phyloP scores from a whole-genome alignment of 495 filamentous ascomycete species.

The Penicillium tannophilum region DNA sequence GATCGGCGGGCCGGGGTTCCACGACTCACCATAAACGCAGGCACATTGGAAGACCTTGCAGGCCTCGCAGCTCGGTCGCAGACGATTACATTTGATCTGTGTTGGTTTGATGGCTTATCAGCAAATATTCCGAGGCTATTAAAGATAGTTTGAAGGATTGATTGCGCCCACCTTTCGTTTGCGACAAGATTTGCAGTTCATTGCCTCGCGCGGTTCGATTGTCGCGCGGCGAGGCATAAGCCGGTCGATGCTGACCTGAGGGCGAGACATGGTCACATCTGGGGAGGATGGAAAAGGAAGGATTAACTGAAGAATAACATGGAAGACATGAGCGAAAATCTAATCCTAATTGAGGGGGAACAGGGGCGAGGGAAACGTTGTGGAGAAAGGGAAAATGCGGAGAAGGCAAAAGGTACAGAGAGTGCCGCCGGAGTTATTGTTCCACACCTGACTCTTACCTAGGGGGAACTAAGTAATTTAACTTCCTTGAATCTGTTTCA shows the following conservation, averaged over 20 bases:
- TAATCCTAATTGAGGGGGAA: conserved; percentile 16
- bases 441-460: not conserved
- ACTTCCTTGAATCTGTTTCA: not conserved
- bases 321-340: not conserved
- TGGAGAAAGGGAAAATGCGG: conserved; percentile 29
- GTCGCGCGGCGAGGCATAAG: conserved; percentile 71
- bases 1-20: conserved; percentile 7
- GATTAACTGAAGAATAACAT: conserved; percentile 7
- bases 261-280: conserved; percentile 60
- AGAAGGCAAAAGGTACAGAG: conserved; percentile 11
- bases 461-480: too few species aligned
- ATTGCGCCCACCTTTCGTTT: conserved; percentile 69
- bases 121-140: not conserved
- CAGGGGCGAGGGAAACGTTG: conserved; percentile 12
- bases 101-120: not conserved
- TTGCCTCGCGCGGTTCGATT: conserved; percentile 79
- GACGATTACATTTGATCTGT: conserved; percentile 87
- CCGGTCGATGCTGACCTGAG: conserved; percentile 83
- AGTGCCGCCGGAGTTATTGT: conserved; percentile 26
- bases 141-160: too few species aligned
- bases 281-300: conserved; percentile 14
- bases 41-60: conserved; percentile 86
- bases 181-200: conserved; percentile 93
- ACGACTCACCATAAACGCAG: conserved; percentile 78
- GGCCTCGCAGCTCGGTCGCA: conserved; percentile 81